Percentiles rank a stretch among this genome's conserved stretches.
Conservation (phyloP, 2,329 filamentous ascomycete genomes). For the Colletotrichum sublineola region DNA sequence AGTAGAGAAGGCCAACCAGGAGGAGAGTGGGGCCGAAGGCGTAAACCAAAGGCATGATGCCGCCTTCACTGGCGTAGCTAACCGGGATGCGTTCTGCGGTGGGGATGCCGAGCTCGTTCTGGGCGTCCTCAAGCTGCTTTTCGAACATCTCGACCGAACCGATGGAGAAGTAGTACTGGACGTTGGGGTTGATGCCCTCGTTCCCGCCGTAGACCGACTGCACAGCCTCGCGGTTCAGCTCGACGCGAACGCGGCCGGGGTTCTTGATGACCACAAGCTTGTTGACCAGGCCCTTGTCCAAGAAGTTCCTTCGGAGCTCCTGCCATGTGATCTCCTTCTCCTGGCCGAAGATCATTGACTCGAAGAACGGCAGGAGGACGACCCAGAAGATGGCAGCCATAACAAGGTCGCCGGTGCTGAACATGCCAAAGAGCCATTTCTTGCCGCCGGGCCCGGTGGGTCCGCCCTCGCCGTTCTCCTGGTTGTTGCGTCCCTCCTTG, state of each 20-base stretch:
- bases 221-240: constrained; percentile 81
- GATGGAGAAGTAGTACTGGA: constrained; percentile 93
- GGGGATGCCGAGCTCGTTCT: constrained; percentile 88
- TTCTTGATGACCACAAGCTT: constrained; percentile 87
- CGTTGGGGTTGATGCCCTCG: constrained; percentile 73
- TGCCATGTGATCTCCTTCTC: constrained; percentile 94
- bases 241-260: constrained; percentile 77
- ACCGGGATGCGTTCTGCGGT: constrained; percentile 91
- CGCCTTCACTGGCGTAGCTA: constrained; percentile 84
- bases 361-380: constrained; percentile 58
- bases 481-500: constrained; percentile 32
- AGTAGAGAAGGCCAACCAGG: constrained; percentile 86
- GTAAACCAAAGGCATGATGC: constrained; percentile 78
- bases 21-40: constrained; percentile 89
- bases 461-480: constrained; percentile 34
- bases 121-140: constrained; percentile 86
- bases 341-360: constrained; percentile 55
- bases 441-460: constrained; percentile 41
- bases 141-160: constrained; percentile 96
- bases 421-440: constrained; percentile 43
- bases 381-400: constrained; percentile 58
- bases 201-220: constrained; percentile 80
- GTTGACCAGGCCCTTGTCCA: constrained; percentile 96
- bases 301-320: constrained; percentile 91
- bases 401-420: constrained; percentile 59